phyloP scores from a whole-genome alignment of 805 yeast genomes.

The Ogataea nakhonphanomensis region DNA sequence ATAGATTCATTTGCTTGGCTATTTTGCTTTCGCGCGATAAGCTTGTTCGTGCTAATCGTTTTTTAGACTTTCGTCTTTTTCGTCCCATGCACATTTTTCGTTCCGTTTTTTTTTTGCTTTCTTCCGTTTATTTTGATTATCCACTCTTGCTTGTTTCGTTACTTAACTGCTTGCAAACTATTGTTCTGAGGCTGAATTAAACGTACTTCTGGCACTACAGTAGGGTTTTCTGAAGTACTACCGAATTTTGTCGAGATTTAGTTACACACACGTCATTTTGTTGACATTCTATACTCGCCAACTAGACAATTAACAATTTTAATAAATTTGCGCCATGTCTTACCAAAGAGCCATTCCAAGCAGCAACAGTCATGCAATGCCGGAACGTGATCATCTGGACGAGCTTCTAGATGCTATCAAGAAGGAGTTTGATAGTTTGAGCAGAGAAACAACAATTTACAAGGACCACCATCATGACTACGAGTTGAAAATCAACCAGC shows the following conservation, averaged over 20 bases:
- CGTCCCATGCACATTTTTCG: constrained; percentile 12
- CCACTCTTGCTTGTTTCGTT: constrained; percentile 4
- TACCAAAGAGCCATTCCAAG: constrained; percentile 28
- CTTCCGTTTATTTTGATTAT: constrained; percentile 10
- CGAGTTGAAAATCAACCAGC: constrained; percentile 86
- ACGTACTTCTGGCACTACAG: neutral
- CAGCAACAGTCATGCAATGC: constrained; percentile 22
- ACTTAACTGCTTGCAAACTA: constrained; percentile 4
- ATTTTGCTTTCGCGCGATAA: neutral
- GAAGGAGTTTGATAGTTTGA: constrained; percentile 82
- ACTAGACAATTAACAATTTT: constrained; percentile 5
- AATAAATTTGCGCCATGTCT: constrained; percentile 20
- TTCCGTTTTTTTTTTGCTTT: constrained; percentile 12
- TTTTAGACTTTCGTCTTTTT: constrained; percentile 13
- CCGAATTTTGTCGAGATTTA: neutral
- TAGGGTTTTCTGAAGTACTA: neutral
- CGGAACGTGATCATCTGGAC: constrained; percentile 35
- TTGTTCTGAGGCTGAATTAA: constrained; percentile 1
- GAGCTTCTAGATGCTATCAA: constrained; percentile 90
- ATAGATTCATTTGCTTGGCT: too few relatives aligned
- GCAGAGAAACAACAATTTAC: constrained; percentile 80
- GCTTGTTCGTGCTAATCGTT: constrained; percentile 4
- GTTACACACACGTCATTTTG: neutral
- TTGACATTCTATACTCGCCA: constrained; percentile 1
- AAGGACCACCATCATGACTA: constrained; percentile 90